phyloP scores from a whole-genome alignment of 73 alveolate genomes.

The Tetrahymena borealis region DNA sequence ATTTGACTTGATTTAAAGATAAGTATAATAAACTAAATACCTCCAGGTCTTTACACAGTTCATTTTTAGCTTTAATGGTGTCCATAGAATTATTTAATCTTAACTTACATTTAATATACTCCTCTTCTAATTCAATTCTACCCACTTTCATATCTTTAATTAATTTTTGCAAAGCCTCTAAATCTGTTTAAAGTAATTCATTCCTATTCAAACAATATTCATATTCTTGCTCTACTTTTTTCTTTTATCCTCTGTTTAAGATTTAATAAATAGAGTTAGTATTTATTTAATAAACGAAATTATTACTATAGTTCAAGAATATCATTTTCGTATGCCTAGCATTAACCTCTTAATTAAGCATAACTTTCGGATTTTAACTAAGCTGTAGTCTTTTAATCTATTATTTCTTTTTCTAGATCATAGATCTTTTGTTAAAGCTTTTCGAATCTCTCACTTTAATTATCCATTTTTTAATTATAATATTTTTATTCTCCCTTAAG shows the following conservation, averaged over 20 bases:
- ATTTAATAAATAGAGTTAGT: neutral
- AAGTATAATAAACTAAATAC: neutral
- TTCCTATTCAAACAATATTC: slow-evolving; percentile 8
- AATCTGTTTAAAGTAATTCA: neutral
- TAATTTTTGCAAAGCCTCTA: slow-evolving; percentile 15
- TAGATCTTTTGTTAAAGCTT: slow-evolving; percentile 11
- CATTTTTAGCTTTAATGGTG: neutral
- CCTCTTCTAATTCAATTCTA: slow-evolving; percentile 11
- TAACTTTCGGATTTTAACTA: neutral
- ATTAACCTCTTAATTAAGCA: neutral
- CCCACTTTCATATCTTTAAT: slow-evolving; percentile 12
- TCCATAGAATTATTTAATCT: neutral
- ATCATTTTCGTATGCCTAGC: neutral
- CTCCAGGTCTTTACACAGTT: neutral
- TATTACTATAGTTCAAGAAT: neutral
- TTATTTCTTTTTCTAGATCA: slow-evolving; percentile 1
- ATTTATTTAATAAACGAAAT: neutral
- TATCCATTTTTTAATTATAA: neutral
- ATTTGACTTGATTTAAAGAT: no score
- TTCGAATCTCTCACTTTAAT: neutral
- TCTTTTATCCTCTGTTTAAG: neutral
- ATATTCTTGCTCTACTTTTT: neutral
- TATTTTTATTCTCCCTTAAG: slow-evolving; percentile 10
- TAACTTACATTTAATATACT: neutral
- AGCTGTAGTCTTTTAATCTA: slow-evolving; percentile 1